These are phyloP conservation scores for Rubia balearica DNA, from an alignment of 305 asterid species.

Conservation along the genomic window DNA sequence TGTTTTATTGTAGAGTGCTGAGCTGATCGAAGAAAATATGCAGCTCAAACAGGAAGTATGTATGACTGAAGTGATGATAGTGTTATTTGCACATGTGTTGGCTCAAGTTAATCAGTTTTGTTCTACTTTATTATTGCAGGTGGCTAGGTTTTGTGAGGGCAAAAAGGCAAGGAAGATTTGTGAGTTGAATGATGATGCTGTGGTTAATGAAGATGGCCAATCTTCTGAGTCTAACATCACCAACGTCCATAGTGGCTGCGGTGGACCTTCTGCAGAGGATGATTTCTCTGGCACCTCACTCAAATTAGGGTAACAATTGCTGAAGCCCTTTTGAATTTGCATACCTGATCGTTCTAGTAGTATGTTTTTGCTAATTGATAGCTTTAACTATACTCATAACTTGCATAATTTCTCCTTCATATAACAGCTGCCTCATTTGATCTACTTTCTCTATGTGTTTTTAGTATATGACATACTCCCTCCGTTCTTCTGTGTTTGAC, in stretches of 20 bases:
- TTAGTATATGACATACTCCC: too few species aligned
- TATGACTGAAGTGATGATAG: background rate
- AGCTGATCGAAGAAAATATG: conserved; percentile 31
- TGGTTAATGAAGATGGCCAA: conserved; percentile 32
- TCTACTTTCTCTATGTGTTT: background rate
- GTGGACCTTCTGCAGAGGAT: conserved; percentile 30
- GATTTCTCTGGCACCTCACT: conserved; percentile 31
- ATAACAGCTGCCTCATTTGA: background rate
- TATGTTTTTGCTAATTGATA: background rate
- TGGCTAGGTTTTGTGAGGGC: conserved; percentile 21
- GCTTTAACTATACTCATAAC: background rate
- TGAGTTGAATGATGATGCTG: background rate
- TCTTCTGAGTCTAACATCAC: conserved; percentile 35
- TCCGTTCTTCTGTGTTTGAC: too few species aligned
- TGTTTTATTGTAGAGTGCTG: conserved; percentile 24
- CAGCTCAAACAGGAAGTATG: conserved; percentile 30
- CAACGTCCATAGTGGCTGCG: conserved; percentile 13
- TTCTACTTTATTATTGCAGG: conserved; percentile 12
- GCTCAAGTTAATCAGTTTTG: background rate
- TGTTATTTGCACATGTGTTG: background rate
- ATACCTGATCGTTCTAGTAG: background rate
- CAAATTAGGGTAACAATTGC: conserved; percentile 31
- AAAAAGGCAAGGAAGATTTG: background rate
- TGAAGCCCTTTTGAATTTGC: background rate
- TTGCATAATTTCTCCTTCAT: background rate